Evolutionary conservation across 1,284 basidiomycete genomes (phyloP), one percentile per base, ranked within the genome.

Genomic region (Ganoderma lingzhi): DNA sequence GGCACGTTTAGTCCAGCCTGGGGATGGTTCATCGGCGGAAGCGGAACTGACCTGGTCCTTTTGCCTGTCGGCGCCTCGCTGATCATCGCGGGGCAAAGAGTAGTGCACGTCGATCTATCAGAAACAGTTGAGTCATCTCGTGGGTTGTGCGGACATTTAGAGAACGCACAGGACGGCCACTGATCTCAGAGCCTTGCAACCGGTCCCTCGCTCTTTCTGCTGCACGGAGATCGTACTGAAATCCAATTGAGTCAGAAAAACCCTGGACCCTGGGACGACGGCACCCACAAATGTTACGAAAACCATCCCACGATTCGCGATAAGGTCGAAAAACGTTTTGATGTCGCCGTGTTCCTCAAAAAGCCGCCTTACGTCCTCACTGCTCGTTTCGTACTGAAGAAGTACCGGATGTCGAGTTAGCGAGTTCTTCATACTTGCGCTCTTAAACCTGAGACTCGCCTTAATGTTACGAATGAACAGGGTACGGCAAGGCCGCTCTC

Each of bases 391-490:
- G 83, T 97, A 98, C 97, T 97, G 81, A 70, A 80, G 35, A 44
- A n/a, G n/a, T 45, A 63, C 15, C 3, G 6, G 42, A 59, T 9
- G 6, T 35, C 35, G 8, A 14, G 53, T 69, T 42, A 66, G 68
- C 14, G 28, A 23, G 41, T 44, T 32, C 30, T 8, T 37, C 3
- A 44, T 14, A 14, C 53, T 41, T 14, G 19, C 28, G 55, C 42
- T 32, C 39, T 17, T n/a, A 30, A 17, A 35, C 23, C 30, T 62
- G 71, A 69, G 67, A 91, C 91, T 93, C 81, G 94, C 96, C 89
- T 96, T 96, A 77, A 98, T 94, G 80, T 99, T 99, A 76, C 97
- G 93, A 72, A 99, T 96, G 79, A 99, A 99, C 48, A 99, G 84
- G 0, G 96, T 98, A 63, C 97, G 89, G 80, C 97, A 98, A 0